Evolutionary conservation across 2,329 filamentous ascomycete genomes (phyloP).

Genomic region (Diaporthe velutina): DNA sequence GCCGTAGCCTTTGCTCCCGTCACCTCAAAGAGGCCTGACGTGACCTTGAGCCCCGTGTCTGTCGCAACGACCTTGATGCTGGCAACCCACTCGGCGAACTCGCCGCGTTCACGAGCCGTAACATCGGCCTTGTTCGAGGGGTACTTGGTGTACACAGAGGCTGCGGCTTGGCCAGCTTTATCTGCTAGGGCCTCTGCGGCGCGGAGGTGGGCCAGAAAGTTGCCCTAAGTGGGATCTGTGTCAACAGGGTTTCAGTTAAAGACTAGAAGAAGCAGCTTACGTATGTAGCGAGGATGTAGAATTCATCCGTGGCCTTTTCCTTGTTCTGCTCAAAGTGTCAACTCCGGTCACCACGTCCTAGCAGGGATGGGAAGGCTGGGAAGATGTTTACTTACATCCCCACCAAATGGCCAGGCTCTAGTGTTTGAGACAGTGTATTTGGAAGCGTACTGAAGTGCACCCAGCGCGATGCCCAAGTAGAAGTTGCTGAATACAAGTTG

Average conservation of each 20-base stretch:
- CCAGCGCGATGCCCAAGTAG: slow-evolving; percentile 73
- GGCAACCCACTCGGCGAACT: slow-evolving; percentile 73
- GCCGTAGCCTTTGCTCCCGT: slow-evolving; percentile 71
- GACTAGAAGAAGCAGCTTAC: slow-evolving; percentile 43
- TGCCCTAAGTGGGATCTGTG: slow-evolving; percentile 49
- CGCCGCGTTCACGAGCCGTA: slow-evolving; percentile 66
- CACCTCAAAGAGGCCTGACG: slow-evolving; percentile 73
- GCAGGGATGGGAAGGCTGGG: accelerated
- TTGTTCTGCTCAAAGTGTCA: slow-evolving; percentile 57
- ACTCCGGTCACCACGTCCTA: background rate
- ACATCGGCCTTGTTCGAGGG: slow-evolving; percentile 56
- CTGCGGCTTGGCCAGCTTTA: slow-evolving; percentile 63
- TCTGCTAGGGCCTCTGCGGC: slow-evolving; percentile 72
- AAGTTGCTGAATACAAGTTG: slow-evolving; percentile 77
- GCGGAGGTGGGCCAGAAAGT: slow-evolving; percentile 71
- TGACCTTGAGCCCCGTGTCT: slow-evolving; percentile 69
- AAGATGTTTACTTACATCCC: slow-evolving; percentile 59
- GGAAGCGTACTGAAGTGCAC: slow-evolving; percentile 66
- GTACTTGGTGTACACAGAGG: slow-evolving; percentile 60
- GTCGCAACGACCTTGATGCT: slow-evolving; percentile 74
- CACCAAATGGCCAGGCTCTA: slow-evolving; percentile 73
- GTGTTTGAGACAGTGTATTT: slow-evolving; percentile 70
- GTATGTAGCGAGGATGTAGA: slow-evolving; percentile 75
- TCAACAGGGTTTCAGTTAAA: background rate
- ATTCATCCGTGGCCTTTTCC: slow-evolving; percentile 70